Evolutionary conservation across 192 early-diverging fungal genomes (phyloP), one percentile per base, ranked within the genome.

Genomic region (Coemansia umbellata): DNA sequence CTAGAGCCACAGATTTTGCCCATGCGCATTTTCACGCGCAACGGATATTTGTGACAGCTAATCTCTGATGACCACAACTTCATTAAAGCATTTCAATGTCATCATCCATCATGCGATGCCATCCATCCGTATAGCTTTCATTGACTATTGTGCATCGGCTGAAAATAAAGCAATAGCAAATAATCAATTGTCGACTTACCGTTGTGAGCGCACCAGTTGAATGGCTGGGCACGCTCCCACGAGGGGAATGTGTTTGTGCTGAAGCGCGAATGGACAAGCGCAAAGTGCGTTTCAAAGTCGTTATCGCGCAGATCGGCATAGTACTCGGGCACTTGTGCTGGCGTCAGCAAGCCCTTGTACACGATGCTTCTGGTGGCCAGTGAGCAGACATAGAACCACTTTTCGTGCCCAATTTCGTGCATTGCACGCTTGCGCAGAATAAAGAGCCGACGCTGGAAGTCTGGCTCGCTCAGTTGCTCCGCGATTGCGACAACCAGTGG

Each of bases 191-290:
- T 31, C 14, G 8, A 43, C 70, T 63, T 66, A 92, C 94, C 96
- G 70, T 98, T 98, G 83, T 98, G 96, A 39, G 94, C 96, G 58
- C 89, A 89, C 91, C 90, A 91, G 67, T 92, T 80, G 90, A 98
- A 94, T 28, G 96, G 96, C 76, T 98, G 96, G 35, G 96, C 94
- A 58, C 96, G 87, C 77, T 98, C 96, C 96, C 96, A 98, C 8
- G 87, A 90, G 7, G 96, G 96, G 81, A 98, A 98, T 11, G 96
- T 98, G 79, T 98, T 98, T 27, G 96, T 98, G 31, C 93, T 96
- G 84, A 98, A 98, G 47, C 96, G 85, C 33, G 94, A 97, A 79
- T 98, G 96, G 26, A 98, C 96, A 40, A 98, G 81, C 7, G 91
- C 89, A 87, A 98, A 98, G 60, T 95, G 90, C 36, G 93, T 87